phyloP scores from a whole-genome alignment of 331 rosid species.

The Stylosanthes scabra region DNA sequence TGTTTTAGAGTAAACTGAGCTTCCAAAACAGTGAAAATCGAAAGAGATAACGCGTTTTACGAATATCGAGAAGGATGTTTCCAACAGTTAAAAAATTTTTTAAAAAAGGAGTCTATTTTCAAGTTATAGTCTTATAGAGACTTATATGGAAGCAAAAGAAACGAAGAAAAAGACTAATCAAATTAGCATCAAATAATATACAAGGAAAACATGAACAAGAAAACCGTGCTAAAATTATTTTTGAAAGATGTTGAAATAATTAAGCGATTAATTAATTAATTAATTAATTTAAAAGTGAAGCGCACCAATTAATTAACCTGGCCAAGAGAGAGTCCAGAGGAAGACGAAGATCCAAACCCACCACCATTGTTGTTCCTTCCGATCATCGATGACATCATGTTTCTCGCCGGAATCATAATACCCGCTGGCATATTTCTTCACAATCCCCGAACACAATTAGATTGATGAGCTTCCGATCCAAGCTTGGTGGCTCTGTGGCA shows the following conservation, averaged over 20 bases:
- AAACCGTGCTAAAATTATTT: too few species aligned
- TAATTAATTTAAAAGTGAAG: background rate
- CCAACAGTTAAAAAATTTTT: slow-evolving; percentile 28
- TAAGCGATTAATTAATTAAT: too few species aligned
- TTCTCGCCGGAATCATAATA: slow-evolving; percentile 74
- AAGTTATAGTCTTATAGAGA: too few species aligned
- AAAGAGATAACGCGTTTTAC: slow-evolving; percentile 53
- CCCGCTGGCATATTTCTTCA: slow-evolving; percentile 72
- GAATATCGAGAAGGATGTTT: slow-evolving; percentile 59
- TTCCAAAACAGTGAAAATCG: slow-evolving; percentile 39
- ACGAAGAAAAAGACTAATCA: too few species aligned
- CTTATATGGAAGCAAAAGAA: too few species aligned
- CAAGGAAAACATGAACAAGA: too few species aligned
- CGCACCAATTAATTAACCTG: slow-evolving; percentile 63
- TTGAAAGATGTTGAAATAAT: too few species aligned
- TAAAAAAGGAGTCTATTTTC: background rate
- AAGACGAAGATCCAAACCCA: slow-evolving; percentile 69
- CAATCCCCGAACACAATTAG: background rate
- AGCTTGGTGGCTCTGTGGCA: slow-evolving; percentile 2
- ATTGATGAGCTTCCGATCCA: background rate
- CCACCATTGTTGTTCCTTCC: slow-evolving; percentile 70
- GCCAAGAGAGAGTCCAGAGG: slow-evolving; percentile 68
- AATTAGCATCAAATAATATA: slow-evolving; percentile 4
- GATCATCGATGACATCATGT: slow-evolving; percentile 79
- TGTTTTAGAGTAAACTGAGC: slow-evolving; percentile 27